These are phyloP conservation scores for Rhododendron henanense DNA, from an alignment of 148 eudicot genomes.

Conservation along the genomic window DNA sequence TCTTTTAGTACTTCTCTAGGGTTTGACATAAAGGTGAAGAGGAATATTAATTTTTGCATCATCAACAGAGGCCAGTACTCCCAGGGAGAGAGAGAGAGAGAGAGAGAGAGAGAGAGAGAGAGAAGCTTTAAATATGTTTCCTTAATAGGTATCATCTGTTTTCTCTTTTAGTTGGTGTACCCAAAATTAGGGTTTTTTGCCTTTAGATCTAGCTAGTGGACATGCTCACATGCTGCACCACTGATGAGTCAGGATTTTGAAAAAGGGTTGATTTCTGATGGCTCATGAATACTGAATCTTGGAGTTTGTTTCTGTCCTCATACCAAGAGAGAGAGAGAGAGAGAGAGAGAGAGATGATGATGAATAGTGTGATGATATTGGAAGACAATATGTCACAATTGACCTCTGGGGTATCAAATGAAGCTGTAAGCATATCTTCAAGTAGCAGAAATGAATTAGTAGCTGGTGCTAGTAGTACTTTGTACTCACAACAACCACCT, in stretches of 20 bases:
- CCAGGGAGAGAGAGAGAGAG: background rate
- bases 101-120: background rate
- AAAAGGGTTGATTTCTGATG: background rate
- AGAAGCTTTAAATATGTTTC: constrained; percentile 7
- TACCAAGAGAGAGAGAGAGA: background rate
- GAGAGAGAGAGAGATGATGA: constrained; percentile 21
- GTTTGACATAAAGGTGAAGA: constrained; percentile 7
- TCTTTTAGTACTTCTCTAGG: background rate
- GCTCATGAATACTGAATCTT: constrained; percentile 1
- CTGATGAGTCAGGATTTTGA: background rate
- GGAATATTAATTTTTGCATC: background rate
- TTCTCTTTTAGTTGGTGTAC: constrained; percentile 5
- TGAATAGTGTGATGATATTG: constrained; percentile 39
- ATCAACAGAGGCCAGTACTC: background rate
- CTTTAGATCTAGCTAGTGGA: constrained; percentile 13
- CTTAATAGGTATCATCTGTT: background rate
- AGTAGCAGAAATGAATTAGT: constrained; percentile 36
- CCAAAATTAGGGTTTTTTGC: constrained; percentile 14
- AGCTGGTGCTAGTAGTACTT: constrained; percentile 21
- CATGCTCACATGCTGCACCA: background rate
- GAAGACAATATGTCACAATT: constrained; percentile 68
- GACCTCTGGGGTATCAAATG: constrained; percentile 59
- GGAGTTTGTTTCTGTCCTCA: constrained; percentile 2
- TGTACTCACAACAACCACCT: constrained; percentile 41
- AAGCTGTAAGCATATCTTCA: constrained; percentile 43